These are phyloP conservation scores for Cajanus cajan DNA, from an alignment of 306 rosid species.

Conservation along the genomic window DNA sequence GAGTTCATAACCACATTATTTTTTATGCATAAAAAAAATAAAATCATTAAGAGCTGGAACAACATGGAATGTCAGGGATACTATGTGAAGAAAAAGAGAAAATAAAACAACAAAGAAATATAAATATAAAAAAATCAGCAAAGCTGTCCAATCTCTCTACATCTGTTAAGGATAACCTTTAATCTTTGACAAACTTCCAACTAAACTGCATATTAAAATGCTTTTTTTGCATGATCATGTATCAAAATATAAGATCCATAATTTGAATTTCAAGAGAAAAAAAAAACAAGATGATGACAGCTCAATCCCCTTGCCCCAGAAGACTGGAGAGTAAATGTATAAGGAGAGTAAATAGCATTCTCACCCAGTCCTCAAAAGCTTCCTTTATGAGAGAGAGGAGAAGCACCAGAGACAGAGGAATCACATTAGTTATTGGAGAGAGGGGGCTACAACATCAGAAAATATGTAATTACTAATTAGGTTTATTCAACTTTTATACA, in stretches of 20 bases:
- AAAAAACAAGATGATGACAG: background rate
- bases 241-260: background rate
- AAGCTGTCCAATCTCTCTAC: background rate
- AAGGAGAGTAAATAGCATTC: conserved; percentile 31
- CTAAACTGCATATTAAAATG: background rate
- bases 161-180: background rate
- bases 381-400: conserved; percentile 85
- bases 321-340: background rate
- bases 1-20: background rate
- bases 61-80: background rate
- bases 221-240: background rate
- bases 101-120: background rate
- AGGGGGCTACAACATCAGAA: conserved; percentile 76
- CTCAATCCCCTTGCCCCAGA: background rate
- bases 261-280: background rate
- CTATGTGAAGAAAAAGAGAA: background rate
- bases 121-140: background rate
- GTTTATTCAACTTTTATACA: background rate
- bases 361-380: conserved; percentile 97
- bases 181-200: background rate
- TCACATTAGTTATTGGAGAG: conserved; percentile 83
- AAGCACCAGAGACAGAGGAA: conserved; percentile 88
- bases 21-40: background rate
- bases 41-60: background rate
- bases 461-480: conserved; percentile 26